Conservation (phyloP, 108 stramenopile genomes). For the Skeletonema grethae region DNA sequence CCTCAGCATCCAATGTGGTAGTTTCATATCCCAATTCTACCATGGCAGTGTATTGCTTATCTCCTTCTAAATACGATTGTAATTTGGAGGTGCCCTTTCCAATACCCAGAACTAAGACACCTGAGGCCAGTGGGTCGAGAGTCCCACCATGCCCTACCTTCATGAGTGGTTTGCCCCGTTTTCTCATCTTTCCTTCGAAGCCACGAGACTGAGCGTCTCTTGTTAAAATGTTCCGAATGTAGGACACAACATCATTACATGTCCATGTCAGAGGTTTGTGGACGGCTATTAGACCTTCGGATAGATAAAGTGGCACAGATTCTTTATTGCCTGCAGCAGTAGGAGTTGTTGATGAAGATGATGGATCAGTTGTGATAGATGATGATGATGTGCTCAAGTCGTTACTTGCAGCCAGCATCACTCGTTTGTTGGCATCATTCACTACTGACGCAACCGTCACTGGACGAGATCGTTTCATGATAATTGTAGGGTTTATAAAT, state of each 20-base stretch:
- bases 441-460: background rate
- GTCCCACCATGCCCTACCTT: conserved; percentile 97
- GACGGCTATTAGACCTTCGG: conserved; percentile 85
- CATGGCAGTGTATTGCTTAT: conserved; percentile 78
- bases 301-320: conserved; percentile 55
- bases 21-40: conserved; percentile 82
- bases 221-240: conserved; percentile 73
- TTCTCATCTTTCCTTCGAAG: conserved; percentile 32
- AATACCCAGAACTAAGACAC: conserved; percentile 93
- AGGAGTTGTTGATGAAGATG: background rate
- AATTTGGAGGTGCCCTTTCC: conserved; percentile 85
- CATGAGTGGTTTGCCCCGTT: conserved; percentile 41
- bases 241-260: conserved; percentile 84
- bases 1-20: conserved; percentile 86
- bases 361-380: background rate
- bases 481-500: background rate
- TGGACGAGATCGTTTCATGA: background rate
- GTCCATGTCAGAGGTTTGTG: conserved; percentile 93
- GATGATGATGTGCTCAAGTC: background rate
- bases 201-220: conserved; percentile 69
- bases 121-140: conserved; percentile 93
- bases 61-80: conserved; percentile 75
- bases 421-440: background rate
- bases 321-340: too few relatives aligned
- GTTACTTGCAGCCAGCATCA: background rate